phyloP scores from a whole-genome alignment of 331 rosid species.

The Rhamnella rubrinervis region DNA sequence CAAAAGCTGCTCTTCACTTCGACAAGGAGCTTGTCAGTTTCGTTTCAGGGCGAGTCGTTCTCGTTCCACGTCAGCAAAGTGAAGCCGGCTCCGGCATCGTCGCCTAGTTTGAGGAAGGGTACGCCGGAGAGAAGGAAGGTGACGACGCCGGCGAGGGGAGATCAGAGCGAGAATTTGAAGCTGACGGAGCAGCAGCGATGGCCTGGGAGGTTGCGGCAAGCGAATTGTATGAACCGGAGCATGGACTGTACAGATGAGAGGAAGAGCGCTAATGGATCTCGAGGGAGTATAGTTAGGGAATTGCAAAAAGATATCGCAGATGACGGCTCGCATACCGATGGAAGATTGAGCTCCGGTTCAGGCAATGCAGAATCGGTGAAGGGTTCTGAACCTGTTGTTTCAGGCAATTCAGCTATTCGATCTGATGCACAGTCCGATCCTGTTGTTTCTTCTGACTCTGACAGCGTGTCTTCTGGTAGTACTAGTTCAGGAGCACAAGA shows the following conservation, averaged over 20 bases:
- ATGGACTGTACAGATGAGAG: conserved; percentile 47
- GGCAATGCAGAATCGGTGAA: conserved; percentile 20
- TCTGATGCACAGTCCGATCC: conserved; percentile 41
- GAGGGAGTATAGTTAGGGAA: conserved; percentile 55
- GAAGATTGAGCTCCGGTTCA: conserved; percentile 25
- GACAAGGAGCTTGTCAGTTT: conserved; percentile 79
- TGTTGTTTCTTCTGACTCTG: conserved; percentile 60
- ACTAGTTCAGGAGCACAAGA: conserved; percentile 43
- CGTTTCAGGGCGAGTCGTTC: conserved; percentile 93
- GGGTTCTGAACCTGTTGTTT: conserved; percentile 32
- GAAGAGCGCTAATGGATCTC: conserved; percentile 42
- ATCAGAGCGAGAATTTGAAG: conserved; percentile 52
- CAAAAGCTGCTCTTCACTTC: conserved; percentile 80
- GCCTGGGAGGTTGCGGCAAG: conserved; percentile 53
- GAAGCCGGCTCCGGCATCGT: conserved; percentile 55
- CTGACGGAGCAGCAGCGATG: conserved; percentile 69
- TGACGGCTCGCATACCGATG: conserved; percentile 37
- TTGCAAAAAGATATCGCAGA: conserved; percentile 51
- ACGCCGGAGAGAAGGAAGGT: conserved; percentile 81
- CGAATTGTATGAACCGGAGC: conserved; percentile 55
- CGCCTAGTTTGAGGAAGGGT: conserved; percentile 56
- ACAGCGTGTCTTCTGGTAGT: conserved; percentile 71
- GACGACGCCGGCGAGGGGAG: conserved; percentile 41
- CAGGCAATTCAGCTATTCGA: conserved; percentile 41
- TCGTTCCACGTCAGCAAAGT: conserved; percentile 73